Base-by-base conservation (phyloP, 2,329 filamentous ascomycete species). In the Ophiostoma fasciatum region DNA sequence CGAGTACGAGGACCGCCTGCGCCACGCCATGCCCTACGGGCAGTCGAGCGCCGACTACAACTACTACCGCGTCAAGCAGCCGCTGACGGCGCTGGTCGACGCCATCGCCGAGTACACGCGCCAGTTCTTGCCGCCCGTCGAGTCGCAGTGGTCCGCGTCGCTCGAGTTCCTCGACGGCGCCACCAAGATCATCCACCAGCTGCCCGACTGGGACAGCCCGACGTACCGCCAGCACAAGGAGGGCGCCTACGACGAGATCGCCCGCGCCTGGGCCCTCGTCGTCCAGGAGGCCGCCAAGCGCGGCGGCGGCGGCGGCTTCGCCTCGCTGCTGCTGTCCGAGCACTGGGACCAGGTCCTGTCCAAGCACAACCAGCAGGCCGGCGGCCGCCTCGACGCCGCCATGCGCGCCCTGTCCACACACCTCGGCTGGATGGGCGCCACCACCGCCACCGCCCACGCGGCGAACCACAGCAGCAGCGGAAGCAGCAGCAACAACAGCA, bases 201-300 rank as follows among this genome's bases (percentile, higher is more conserved):
- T 98, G 29, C 90, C 90, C 4, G 74, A 93, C 50, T 98, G 87
- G 85, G 82, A 90, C 47, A 83, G 77, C 30, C 81, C 80, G 41
- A 75, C 83, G 43, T 81, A 94, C 60, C 87, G 87, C 46, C 72
- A 94, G 48, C 83, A 93, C 62, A 94, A 94, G 58, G 80, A 94
- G 46, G 84, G 84, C 44, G 87, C 88, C 7, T 98, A 98, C 52
- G 88, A 98, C 50, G 90, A 96, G 53, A 87, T 98, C 44, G 79
- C 83, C 19, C 84, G 80, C 50, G 90, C 90, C 1, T 98, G 90
- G 90, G 78, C 83, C 13, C 58, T 92, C 46, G 88, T 94, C 33
- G 81, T 98, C 47, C 78, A 78, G 42, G 90, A 98, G 57, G 84
- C 85, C 2, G 78, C 81, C 17, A 96, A 96, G 63, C 73, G 82